Evolutionary conservation across 805 yeast species (phyloP), one percentile per base, ranked within the genome.

Genomic region (Hanseniaspora singularis): DNA sequence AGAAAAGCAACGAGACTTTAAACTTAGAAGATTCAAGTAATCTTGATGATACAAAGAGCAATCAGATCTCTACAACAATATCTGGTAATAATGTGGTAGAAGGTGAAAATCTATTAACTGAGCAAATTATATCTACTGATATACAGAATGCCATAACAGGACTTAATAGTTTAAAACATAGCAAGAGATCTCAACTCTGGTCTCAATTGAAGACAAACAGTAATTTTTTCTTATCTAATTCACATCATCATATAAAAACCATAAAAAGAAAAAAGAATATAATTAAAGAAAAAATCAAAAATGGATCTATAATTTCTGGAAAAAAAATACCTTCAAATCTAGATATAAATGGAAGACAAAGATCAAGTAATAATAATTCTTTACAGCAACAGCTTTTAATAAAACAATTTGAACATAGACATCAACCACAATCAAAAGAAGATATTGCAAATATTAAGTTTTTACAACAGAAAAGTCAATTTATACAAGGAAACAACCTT

Each of bases 401-500:
- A 15, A 43, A 43, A 11, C 40, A 43, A 15, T 20, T 43, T 20
- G 38, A 43, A 4, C 19, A 36, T n/a, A 43, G 36, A n/a, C 20
- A 20, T 20, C 33, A 38, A 9, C 34, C 19, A 36, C 14, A 15
- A 36, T 12, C 9, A 6, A 22, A n/a, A 24, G 6, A 32, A 19
- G 7, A 20, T 19, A 19, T 33, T 33, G 15, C 18, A 18, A 3
- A 27, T 14, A 3, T 44, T 7, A 44, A 18, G 28, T 44, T 37
- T 30, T 31, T 18, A 24, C 48, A 44, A 15, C 48, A 44, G 28
- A 44, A 44, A 18, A 24, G 26, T 19, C n/a, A 19, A 14, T 44
- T 44, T 18, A 44, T 44, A 20, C 26, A 45, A 12, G 52, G 57
- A 10, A 33, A 57, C 24, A 55, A 59, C 42, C 49, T 64, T 15